phyloP scores from a whole-genome alignment of 169 alveolate genomes.

The Cystoisospora suis region DNA sequence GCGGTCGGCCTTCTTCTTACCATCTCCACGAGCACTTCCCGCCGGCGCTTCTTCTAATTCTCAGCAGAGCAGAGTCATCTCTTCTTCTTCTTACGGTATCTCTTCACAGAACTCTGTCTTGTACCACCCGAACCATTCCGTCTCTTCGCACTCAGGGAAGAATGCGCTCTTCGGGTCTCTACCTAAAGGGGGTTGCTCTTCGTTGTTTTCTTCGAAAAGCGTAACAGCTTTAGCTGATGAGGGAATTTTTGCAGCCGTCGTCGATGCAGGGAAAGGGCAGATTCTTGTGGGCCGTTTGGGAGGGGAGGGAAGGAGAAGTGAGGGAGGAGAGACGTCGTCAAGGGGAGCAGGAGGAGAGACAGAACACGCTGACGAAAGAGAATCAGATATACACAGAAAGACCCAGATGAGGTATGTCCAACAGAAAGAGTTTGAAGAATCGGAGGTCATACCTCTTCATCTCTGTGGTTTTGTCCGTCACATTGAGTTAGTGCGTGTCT shows the following conservation, averaged over 20 bases:
- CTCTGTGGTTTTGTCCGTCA: not conserved
- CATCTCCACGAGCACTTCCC: no score
- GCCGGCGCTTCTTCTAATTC: no score
- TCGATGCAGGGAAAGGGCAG: not conserved
- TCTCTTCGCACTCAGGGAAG: no score
- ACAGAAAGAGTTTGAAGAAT: not conserved
- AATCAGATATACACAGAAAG: no score
- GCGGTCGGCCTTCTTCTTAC: not conserved
- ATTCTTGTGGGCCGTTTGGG: slow-evolving; percentile 1
- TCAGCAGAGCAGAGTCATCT: no score
- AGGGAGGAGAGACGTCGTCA: not conserved
- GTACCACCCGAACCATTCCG: no score
- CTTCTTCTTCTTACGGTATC: no score
- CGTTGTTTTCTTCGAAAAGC: no score
- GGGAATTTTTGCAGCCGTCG: slow-evolving; percentile 7
- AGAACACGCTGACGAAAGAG: not conserved
- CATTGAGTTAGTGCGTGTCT: not conserved
- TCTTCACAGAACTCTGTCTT: no score
- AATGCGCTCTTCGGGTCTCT: no score
- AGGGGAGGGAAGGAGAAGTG: not conserved
- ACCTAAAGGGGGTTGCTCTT: no score
- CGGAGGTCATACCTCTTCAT: not conserved
- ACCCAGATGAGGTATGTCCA: no score
- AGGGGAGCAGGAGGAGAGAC: not conserved
- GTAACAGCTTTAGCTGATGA: not conserved